Base-by-base conservation (phyloP, 1,284 basidiomycete species). In the Leccinum pachyderme region DNA sequence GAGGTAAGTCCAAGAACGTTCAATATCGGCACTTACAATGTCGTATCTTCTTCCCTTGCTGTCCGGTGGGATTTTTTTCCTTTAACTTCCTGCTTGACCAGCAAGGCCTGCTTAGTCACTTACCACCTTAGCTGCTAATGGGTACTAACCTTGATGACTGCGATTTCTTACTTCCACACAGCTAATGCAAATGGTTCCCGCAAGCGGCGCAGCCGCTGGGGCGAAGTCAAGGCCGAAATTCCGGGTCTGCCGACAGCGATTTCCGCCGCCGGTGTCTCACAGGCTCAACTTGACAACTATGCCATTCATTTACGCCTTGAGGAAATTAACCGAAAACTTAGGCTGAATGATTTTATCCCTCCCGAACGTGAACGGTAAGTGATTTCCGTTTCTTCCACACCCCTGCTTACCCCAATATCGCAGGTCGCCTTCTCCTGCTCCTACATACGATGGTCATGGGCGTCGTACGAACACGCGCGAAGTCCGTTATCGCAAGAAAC, bases 391-490 rank as follows among this genome's bases (percentile, higher is more conserved):
- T 27, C 33, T 22, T 3, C 7, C 5, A 13, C 25, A 7, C 6
- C 4, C 12, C 18, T 33, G n/a, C 43, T 65, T 69, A 72, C 49
- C 64, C n/a, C 66, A 41, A 43, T n/a, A 48, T 48, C 37, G 52
- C 49, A 93, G 94, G 55, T 97, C 95, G 0, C 89, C 93, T 13
- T 99, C 97, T 28, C 97, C 97, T 39, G 94, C 96, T 9, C 97
- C 97, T 13, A 95, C 93, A 2, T 99, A 99, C 70, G 97, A 99
- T 73, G 85, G 86, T 8, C 94, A 98, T 68, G 97, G 97, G 77
- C 91, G 95, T 50, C 86, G 97, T 67, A 98, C 94, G 52, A 99
- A 99, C 75, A 99, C 95, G 11, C 91, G 97, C 51, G 97, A 99
- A 76, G 91, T 98, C 49, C 91, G 97, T 53, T 99, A 99, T 76